These are phyloP conservation scores for Pythium vanterpoolii DNA, from an alignment of 352 stramenopile genomes.

Conservation along the genomic window DNA sequence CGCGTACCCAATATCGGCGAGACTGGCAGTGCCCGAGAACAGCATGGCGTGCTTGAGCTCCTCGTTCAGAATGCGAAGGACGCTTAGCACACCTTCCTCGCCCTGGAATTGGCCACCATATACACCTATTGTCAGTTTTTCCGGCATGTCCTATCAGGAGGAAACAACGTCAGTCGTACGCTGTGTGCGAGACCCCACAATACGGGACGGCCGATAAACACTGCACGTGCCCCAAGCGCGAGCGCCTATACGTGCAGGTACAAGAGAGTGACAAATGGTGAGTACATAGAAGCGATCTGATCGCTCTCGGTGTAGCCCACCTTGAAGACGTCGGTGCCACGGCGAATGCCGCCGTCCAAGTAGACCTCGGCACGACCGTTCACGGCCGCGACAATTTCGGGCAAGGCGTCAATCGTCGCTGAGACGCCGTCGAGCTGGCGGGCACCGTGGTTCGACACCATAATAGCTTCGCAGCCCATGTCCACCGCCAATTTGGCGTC, in stretches of 20 bases:
- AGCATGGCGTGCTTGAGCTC: slow-evolving; percentile 94
- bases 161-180: slow-evolving; percentile 32
- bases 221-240: slow-evolving; percentile 90
- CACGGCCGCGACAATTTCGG: slow-evolving; percentile 87
- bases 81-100: slow-evolving; percentile 80
- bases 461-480: slow-evolving; percentile 88
- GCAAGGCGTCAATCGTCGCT: slow-evolving; percentile 90
- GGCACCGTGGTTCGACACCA: slow-evolving; percentile 94
- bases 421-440: slow-evolving; percentile 89
- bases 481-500: slow-evolving; percentile 89
- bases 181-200: slow-evolving; percentile 93
- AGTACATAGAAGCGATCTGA: neutral
- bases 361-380: slow-evolving; percentile 87
- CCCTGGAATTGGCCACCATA: slow-evolving; percentile 33
- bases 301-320: slow-evolving; percentile 24
- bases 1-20: slow-evolving; percentile 72
- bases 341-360: slow-evolving; percentile 92
- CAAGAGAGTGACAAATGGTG: neutral
- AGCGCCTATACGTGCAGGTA: slow-evolving; percentile 44
- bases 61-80: slow-evolving; percentile 89
- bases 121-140: neutral
- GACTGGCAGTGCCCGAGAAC: slow-evolving; percentile 57
- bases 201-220: slow-evolving; percentile 93
- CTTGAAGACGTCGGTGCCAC: slow-evolving; percentile 95
- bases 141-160: neutral